Percentiles rank a stretch among this genome's conserved stretches.
phyloP scores from a whole-genome alignment of 768 basidiomycete genomes.

The Mycena floridula region DNA sequence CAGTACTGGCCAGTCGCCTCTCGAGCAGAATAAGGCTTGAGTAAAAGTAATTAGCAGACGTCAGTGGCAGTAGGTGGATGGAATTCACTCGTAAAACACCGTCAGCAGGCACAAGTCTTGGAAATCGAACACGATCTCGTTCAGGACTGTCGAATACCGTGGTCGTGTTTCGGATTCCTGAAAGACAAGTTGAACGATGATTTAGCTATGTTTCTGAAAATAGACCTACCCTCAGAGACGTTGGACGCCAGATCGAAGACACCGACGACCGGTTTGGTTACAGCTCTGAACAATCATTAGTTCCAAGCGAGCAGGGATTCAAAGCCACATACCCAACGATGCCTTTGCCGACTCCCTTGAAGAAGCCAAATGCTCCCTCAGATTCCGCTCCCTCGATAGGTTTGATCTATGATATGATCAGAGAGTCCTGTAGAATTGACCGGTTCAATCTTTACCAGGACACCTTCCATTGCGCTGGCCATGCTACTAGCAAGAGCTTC shows the following conservation, averaged over 20 bases:
- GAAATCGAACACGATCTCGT: constrained; percentile 75
- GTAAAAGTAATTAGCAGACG: constrained; percentile 3
- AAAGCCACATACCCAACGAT: constrained; percentile 69
- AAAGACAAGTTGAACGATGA: not conserved
- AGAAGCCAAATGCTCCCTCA: constrained; percentile 92
- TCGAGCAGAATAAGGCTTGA: constrained; percentile 79
- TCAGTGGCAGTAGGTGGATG: no score
- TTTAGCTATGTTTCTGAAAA: not conserved
- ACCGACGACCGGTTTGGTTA: constrained; percentile 96
- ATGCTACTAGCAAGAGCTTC: constrained; percentile 92
- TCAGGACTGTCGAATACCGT: constrained; percentile 94
- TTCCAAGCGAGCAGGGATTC: no score
- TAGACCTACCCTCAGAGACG: constrained; percentile 71
- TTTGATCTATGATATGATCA: constrained; percentile 58
- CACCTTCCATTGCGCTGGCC: constrained; percentile 93
- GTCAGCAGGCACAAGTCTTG: constrained; percentile 81
- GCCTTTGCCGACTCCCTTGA: constrained; percentile 96
- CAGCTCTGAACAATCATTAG: no score
- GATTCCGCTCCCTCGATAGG: constrained; percentile 95
- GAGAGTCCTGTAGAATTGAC: not conserved
- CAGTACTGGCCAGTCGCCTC: constrained; percentile 95
- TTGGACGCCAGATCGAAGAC: constrained; percentile 95
- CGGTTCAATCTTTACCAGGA: constrained; percentile 49
- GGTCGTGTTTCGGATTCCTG: constrained; percentile 96
- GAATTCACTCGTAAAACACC: constrained; percentile 75